Evolutionary conservation across 2,329 filamentous ascomycete species (phyloP).

Genomic region (Aureobasidium sp.): DNA sequence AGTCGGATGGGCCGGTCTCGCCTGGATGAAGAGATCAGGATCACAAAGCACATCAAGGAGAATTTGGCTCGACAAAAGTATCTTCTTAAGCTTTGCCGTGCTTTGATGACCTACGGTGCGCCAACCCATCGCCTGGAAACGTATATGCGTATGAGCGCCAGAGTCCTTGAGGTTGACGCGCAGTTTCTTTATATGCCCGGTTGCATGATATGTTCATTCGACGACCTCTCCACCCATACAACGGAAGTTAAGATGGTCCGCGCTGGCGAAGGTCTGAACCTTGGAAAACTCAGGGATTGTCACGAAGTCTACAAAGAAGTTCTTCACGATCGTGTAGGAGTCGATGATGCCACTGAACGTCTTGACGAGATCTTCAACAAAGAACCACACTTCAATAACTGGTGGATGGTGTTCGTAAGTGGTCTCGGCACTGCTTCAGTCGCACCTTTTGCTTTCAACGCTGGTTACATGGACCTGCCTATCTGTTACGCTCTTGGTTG

Average conservation of each 20-base stretch:
- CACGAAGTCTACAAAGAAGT: constrained; percentile 77
- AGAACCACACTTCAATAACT: constrained; percentile 46
- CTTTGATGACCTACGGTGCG: constrained; percentile 83
- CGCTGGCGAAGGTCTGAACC: constrained; percentile 60
- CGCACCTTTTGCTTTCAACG: constrained; percentile 73
- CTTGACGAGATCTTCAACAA: constrained; percentile 57
- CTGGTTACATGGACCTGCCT: constrained; percentile 69
- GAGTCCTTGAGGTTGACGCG: constrained; percentile 81
- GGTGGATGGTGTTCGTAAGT: constrained; percentile 56
- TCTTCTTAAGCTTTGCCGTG: constrained; percentile 74
- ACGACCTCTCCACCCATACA: constrained; percentile 64
- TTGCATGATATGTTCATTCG: constrained; percentile 92
- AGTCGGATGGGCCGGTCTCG: constrained; percentile 31
- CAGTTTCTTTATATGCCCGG: constrained; percentile 87
- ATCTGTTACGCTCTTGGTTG: constrained; percentile 70
- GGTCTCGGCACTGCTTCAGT: constrained; percentile 70
- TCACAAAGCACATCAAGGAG: constrained; percentile 56
- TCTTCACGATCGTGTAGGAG: constrained; percentile 67
- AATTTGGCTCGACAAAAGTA: constrained; percentile 77
- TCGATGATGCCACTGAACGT: constrained; percentile 60
- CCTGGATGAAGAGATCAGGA: constrained; percentile 47
- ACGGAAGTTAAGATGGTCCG: constrained; percentile 73
- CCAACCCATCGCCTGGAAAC: constrained; percentile 88
- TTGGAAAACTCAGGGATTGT: constrained; percentile 66
- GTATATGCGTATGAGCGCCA: constrained; percentile 82